Conservation (phyloP, 106 monocot species). For the Allium fistulosum region DNA sequence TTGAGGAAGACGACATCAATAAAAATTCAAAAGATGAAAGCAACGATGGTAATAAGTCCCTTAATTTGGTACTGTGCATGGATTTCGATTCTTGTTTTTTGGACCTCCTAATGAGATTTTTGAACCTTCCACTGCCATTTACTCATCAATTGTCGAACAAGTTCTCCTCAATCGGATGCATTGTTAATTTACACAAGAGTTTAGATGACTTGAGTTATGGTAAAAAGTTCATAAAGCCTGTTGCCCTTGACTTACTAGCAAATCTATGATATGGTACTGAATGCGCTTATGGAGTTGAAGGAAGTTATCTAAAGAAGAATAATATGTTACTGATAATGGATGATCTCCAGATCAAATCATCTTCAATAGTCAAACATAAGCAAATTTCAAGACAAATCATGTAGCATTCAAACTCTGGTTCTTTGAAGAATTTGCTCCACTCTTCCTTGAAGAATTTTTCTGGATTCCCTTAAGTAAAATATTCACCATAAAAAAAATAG, state of each 20-base stretch:
- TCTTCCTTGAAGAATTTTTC: too few relatives aligned
- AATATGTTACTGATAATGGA: conserved; percentile 14
- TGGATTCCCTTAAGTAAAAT: too few relatives aligned
- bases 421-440: too few relatives aligned
- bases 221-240: not conserved
- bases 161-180: not conserved
- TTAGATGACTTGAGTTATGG: not conserved
- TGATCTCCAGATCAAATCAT: conserved; percentile 9
- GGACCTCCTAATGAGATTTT: conserved; percentile 30
- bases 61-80: conserved; percentile 21
- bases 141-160: not conserved
- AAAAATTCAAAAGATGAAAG: conserved; percentile 1
- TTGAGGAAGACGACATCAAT: not conserved
- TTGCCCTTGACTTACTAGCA: not conserved
- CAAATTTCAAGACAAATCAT: not conserved
- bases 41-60: conserved; percentile 24
- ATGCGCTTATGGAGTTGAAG: not conserved
- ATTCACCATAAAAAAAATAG: too few relatives aligned
- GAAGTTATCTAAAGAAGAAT: conserved; percentile 4
- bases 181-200: conserved; percentile 1
- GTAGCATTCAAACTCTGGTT: too few relatives aligned
- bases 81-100: conserved; percentile 26
- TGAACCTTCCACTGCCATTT: conserved; percentile 25
- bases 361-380: not conserved
- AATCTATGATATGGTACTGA: not conserved